phyloP scores from a whole-genome alignment of 192 early-diverging fungal genomes.

The Spinellus fusiger region DNA sequence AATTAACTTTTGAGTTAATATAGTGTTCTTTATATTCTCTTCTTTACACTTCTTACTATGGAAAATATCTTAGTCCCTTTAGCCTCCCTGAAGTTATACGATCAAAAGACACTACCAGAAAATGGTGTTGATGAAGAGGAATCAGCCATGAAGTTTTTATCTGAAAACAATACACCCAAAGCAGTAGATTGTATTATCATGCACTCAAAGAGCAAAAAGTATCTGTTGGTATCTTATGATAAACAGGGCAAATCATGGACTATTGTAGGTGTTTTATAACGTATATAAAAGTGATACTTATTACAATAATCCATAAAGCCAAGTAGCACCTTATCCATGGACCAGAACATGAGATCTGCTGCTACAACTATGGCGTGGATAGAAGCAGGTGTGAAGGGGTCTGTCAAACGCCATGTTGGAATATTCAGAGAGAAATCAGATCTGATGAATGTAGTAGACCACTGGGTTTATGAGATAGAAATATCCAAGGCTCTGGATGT shows the following conservation, averaged over 20 bases:
- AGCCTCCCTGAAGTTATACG: too few relatives aligned
- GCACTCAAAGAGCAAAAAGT: background rate
- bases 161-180: background rate
- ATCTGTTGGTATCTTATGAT: background rate
- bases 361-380: background rate
- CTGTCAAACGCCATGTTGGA: background rate
- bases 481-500: background rate
- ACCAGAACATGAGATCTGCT: background rate
- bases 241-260: background rate
- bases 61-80: too few relatives aligned
- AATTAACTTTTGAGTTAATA: too few relatives aligned
- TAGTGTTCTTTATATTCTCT: too few relatives aligned
- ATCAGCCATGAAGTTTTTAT: background rate
- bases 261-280: constrained; percentile 1
- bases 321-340: background rate
- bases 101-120: too few relatives aligned
- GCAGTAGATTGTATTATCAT: constrained; percentile 1
- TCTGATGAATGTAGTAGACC: background rate
- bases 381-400: constrained; percentile 1
- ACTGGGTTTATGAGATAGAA: constrained; percentile 2
- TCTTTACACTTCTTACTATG: too few relatives aligned
- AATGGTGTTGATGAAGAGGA: background rate
- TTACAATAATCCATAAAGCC: background rate
- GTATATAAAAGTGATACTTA: background rate
- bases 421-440: background rate